Percentiles rank a stretch among this genome's conserved stretches.
phyloP scores from a whole-genome alignment of 257 asterid genomes.

The Plantago major region DNA sequence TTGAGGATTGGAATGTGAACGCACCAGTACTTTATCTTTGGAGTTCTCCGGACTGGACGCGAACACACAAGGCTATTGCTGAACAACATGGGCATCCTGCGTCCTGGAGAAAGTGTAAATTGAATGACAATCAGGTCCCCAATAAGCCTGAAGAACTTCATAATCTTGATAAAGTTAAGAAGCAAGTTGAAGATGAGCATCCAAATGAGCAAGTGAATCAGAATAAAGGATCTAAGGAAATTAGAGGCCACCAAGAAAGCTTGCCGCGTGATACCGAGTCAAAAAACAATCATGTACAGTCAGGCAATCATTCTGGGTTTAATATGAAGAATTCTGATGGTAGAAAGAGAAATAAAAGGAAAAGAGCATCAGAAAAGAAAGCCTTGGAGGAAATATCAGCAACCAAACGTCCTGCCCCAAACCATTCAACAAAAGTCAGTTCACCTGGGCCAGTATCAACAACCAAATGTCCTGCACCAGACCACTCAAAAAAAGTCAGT shows the following conservation, averaged over 20 bases:
- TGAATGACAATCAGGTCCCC: constrained; percentile 20
- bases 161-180: constrained; percentile 19
- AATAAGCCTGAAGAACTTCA: constrained; percentile 15
- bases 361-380: constrained; percentile 17
- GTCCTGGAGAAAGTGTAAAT: constrained; percentile 15
- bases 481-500: constrained; percentile 18
- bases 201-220: constrained; percentile 24
- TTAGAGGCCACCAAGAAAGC: constrained; percentile 21
- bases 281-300: constrained; percentile 17
- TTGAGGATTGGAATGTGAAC: constrained; percentile 72
- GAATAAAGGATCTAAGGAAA: constrained; percentile 23
- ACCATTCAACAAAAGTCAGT: constrained; percentile 18
- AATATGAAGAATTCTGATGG: constrained; percentile 18
- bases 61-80: constrained; percentile 63
- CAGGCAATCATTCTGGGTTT: constrained; percentile 18
- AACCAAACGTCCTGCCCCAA: constrained; percentile 16
- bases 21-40: constrained; percentile 77
- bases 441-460: constrained; percentile 16
- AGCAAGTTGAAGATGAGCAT: constrained; percentile 17
- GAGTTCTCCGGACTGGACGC: constrained; percentile 70
- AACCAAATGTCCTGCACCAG: constrained; percentile 16
- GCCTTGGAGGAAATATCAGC: constrained; percentile 20
- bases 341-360: constrained; percentile 23
- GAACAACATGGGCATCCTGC: constrained; percentile 49
- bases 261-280: constrained; percentile 17